Conservation (phyloP, 169 alveolate species). For the Plasmodium gaboni region DNA sequence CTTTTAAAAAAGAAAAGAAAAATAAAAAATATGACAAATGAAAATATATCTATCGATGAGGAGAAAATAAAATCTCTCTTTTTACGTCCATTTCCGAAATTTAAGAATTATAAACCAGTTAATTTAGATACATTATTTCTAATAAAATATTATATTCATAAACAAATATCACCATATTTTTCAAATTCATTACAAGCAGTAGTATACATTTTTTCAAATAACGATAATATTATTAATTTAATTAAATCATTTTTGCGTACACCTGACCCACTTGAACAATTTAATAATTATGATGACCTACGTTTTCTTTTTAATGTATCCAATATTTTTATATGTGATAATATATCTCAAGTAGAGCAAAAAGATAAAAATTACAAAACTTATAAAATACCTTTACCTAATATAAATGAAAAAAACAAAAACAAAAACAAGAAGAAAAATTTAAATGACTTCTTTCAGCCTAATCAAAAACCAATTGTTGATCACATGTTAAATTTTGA, state of each 20-base stretch:
- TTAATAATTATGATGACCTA: slow-evolving; percentile 66
- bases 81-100: slow-evolving; percentile 46
- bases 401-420: not conserved
- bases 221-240: slow-evolving; percentile 12
- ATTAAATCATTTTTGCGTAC: slow-evolving; percentile 33
- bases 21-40: not conserved
- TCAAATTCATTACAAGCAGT: slow-evolving; percentile 55
- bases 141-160: slow-evolving; percentile 61
- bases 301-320: slow-evolving; percentile 74
- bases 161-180: slow-evolving; percentile 20
- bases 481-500: slow-evolving; percentile 22
- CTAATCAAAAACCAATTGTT: not conserved
- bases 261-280: slow-evolving; percentile 4
- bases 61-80: slow-evolving; percentile 29
- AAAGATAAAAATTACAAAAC: slow-evolving; percentile 38
- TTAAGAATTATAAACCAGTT: slow-evolving; percentile 31
- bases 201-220: slow-evolving; percentile 33
- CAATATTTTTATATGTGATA: slow-evolving; percentile 37
- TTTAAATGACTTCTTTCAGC: slow-evolving; percentile 20
- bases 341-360: slow-evolving; percentile 12
- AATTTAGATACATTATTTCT: slow-evolving; percentile 43
- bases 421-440: not conserved
- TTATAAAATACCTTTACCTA: slow-evolving; percentile 35
- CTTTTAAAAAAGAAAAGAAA: not conserved
- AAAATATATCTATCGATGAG: no score